Evolutionary conservation across 2,329 filamentous ascomycete species (phyloP), one percentile per base, ranked within the genome.

Genomic region (Xylariaceae sp.): DNA sequence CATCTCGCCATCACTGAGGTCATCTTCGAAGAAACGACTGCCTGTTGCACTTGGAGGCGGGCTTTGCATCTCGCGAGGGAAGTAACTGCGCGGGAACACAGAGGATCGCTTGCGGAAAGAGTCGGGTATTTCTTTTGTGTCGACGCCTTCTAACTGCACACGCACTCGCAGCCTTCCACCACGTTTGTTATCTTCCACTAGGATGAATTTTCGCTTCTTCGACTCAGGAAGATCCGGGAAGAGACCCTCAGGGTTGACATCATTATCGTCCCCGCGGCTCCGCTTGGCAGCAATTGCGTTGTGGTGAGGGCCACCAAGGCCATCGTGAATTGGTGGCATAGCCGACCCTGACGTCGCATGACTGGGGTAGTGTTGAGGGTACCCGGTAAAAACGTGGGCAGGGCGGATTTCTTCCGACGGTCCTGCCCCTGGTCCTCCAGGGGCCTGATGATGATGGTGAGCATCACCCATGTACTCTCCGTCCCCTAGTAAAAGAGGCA

Each of bases 51-150:
- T 86, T 0, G 86, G 85, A 11, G 88, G 86, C 6, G 87, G 86
- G 48, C 83, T 86, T 61, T 92, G 88, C 89, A 95, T 95, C 69
- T 96, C 89, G 35, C 89, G 82, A 1, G 91, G 88, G 64, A 93
- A 95, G 69, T 92, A 97, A 45, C 88, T 91, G 38, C 90, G 85
- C 7, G 91, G 92, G 60, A 85, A 97, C 2, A 97, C 91, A 8
- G 88, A 89, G 58, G 92, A 92, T 44, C 80, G 82, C 69, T 90
- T 90, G 55, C 92, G 87, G 71, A 95, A 96, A 14, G 88, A 93
- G 66, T 97, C 92, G 1, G 92, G 92, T 62, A 97, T 95, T 67
- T 97, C 92, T 60, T 91, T 86, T 72, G 93, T 94, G 64, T 96
- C 86, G 57, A 96, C 90, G 36, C 85, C 83, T 62, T 96, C 89